Percentiles rank a stretch among this genome's conserved stretches.
Conservation (phyloP, 163 green algal genomes). For the Volvox carteri region DNA sequence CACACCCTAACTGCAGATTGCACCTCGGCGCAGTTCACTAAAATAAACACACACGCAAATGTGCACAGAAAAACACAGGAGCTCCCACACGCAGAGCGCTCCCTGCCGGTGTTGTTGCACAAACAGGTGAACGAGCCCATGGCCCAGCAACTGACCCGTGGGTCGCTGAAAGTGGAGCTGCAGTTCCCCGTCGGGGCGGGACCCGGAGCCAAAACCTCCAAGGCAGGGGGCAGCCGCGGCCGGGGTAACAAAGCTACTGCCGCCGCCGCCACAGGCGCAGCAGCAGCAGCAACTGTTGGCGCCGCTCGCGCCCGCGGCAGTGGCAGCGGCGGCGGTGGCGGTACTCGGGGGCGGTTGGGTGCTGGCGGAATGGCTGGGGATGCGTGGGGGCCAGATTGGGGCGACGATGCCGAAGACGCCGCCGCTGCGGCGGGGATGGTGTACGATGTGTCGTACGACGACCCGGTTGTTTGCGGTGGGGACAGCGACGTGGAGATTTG, state of each 20-base stretch:
- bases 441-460: background rate
- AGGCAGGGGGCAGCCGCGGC: background rate
- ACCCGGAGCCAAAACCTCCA: background rate
- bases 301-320: background rate
- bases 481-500: constrained; percentile 48
- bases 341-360: background rate
- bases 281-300: background rate
- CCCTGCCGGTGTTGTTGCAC: too few species aligned
- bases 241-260: background rate
- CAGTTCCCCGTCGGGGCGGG: background rate
- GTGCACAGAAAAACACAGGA: too few species aligned
- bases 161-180: constrained; percentile 28
- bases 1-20: too few species aligned
- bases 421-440: background rate
- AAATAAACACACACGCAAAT: too few species aligned
- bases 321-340: background rate
- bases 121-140: constrained; percentile 45
- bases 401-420: background rate
- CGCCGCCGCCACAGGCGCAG: background rate
- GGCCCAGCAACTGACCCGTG: constrained; percentile 38
- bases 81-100: too few species aligned
- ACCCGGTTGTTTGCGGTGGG: background rate
- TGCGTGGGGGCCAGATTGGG: constrained; percentile 17
- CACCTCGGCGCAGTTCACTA: too few species aligned
- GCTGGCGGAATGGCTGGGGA: background rate